phyloP scores from a whole-genome alignment of 495 filamentous ascomycete species.

The Thozetella sp. region DNA sequence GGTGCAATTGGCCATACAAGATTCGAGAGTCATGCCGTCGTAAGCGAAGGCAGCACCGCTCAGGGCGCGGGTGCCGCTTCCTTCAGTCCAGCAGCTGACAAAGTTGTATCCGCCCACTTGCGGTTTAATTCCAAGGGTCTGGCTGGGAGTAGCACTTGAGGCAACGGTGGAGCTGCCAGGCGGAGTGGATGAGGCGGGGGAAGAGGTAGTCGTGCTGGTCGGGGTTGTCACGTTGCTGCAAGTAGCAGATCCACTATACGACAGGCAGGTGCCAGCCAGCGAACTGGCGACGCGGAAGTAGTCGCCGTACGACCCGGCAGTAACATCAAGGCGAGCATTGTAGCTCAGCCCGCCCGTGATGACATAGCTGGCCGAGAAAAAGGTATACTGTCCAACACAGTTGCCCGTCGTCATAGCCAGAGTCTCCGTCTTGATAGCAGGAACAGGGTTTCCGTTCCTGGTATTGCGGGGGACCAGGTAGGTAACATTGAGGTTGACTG shows the following conservation, averaged over 20 bases:
- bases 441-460: conserved; percentile 44
- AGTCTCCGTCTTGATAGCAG: conserved; percentile 40
- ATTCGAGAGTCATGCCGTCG: conserved; percentile 51
- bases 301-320: conserved; percentile 37
- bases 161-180: conserved; percentile 14
- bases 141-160: conserved; percentile 25
- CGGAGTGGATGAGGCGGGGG: conserved; percentile 19
- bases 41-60: conserved; percentile 35
- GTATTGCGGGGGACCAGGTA: conserved; percentile 48
- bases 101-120: conserved; percentile 40
- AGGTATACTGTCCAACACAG: conserved; percentile 53
- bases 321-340: conserved; percentile 50
- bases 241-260: conserved; percentile 5
- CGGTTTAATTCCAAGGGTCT: conserved; percentile 31
- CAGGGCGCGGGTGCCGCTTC: conserved; percentile 38
- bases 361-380: conserved; percentile 50
- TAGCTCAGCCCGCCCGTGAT: conserved; percentile 44
- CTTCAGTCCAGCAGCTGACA: conserved; percentile 49
- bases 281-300: conserved; percentile 41
- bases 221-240: conserved; percentile 25
- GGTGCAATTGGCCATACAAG: conserved; percentile 46
- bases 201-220: conserved; percentile 21
- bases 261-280: conserved; percentile 25
- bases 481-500: conserved; percentile 41
- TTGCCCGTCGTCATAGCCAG: conserved; percentile 47